Evolutionary conservation across 1,284 basidiomycete genomes (phyloP).

Genomic region (Singerocomus inundabilis): DNA sequence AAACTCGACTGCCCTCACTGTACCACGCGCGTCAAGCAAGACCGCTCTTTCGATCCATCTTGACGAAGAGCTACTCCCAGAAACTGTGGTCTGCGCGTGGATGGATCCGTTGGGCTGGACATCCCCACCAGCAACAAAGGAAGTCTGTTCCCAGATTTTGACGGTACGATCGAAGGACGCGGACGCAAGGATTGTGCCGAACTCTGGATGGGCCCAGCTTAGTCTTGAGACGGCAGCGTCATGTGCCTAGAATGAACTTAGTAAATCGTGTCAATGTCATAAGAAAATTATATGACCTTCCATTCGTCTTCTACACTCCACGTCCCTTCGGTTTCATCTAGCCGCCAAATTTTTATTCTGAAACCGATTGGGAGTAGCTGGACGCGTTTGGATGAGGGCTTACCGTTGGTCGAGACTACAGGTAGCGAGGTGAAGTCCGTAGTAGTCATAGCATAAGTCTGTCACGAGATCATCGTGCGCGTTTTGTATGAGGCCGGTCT

Average conservation of each 20-base stretch:
- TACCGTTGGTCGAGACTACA: constrained; percentile 79
- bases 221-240: constrained; percentile 81
- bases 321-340: constrained; percentile 64
- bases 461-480: constrained; percentile 79
- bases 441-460: constrained; percentile 86
- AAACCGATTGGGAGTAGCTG: constrained; percentile 6
- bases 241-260: constrained; percentile 61
- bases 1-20: constrained; percentile 82
- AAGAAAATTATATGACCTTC: constrained; percentile 59
- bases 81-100: constrained; percentile 19
- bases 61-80: constrained; percentile 38
- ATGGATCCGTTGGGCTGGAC: constrained; percentile 31
- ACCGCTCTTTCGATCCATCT: constrained; percentile 77
- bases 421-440: constrained; percentile 77
- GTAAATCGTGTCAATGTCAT: constrained; percentile 1
- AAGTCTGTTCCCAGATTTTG: constrained; percentile 83
- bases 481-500: constrained; percentile 69
- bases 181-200: constrained; percentile 81
- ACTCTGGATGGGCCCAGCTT: constrained; percentile 89
- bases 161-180: constrained; percentile 86
- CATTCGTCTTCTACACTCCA: constrained; percentile 84
- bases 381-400: constrained; percentile 10
- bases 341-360: constrained; percentile 78
- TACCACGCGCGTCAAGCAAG: constrained; percentile 80
- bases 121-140: constrained; percentile 35